phyloP scores from a whole-genome alignment of 495 filamentous ascomycete species.

The Xylaria nigripes region DNA sequence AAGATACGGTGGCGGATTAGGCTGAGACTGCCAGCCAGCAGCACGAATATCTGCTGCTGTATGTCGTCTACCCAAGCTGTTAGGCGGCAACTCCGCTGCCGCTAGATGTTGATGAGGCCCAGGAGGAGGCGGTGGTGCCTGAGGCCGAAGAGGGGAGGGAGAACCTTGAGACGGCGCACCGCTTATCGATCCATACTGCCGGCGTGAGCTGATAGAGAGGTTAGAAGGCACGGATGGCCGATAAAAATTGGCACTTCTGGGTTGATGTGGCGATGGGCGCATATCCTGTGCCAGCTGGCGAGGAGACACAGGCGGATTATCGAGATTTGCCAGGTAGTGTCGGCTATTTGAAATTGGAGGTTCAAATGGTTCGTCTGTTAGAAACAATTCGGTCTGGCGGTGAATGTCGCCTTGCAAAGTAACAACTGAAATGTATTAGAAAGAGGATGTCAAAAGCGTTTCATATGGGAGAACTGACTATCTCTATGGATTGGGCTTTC shows the following conservation, averaged over 20 bases:
- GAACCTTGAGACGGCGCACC: conserved; percentile 56
- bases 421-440: conserved; percentile 46
- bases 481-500: conserved; percentile 55
- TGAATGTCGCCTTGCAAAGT: conserved; percentile 77
- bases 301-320: conserved; percentile 82
- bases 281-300: conserved; percentile 85
- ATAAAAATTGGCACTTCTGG: conserved; percentile 44
- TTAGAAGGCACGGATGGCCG: conserved; percentile 74
- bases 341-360: conserved; percentile 64
- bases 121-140: conserved; percentile 57
- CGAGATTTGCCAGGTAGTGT: conserved; percentile 67
- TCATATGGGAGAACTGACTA: conserved; percentile 38
- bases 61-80: conserved; percentile 73
- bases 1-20: conserved; percentile 61
- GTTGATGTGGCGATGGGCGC: conserved; percentile 47
- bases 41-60: conserved; percentile 94
- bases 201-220: conserved; percentile 67
- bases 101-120: conserved; percentile 65
- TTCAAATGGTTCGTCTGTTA: conserved; percentile 69
- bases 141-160: conserved; percentile 61
- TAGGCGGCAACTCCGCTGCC: conserved; percentile 63
- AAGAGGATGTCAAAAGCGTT: not conserved
- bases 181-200: conserved; percentile 69
- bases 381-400: conserved; percentile 69
- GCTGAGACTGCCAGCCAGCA: conserved; percentile 74